A percentile compares a stretch with the other conserved stretches of the same genome.
Evolutionary conservation across 1,139 yeast species (phyloP).

Genomic region (Yamadazyma trypodendri): DNA sequence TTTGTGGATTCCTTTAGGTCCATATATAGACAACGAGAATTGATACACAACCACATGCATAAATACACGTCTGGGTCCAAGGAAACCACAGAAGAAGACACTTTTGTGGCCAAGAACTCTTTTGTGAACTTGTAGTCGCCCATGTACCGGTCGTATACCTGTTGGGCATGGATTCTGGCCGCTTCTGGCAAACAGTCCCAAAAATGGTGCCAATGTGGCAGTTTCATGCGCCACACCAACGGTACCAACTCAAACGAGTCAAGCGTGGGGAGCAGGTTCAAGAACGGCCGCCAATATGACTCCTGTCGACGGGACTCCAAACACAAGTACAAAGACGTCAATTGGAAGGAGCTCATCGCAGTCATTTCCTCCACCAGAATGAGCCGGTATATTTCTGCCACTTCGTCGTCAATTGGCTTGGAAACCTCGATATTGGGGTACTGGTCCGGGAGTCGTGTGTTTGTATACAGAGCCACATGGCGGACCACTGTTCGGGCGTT

Average conservation of each 20-base stretch:
- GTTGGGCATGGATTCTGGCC: constrained; percentile 30
- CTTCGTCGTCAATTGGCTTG: constrained; percentile 17
- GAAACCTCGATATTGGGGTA: constrained; percentile 22
- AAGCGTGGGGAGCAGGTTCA: constrained; percentile 53
- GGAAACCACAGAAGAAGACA: neutral
- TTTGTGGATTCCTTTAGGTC: constrained; percentile 52
- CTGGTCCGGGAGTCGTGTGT: constrained; percentile 19
- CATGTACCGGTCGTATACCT: constrained; percentile 37
- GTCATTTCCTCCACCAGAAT: constrained; percentile 29
- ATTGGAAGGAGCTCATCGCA: constrained; percentile 44
- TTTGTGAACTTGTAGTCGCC: constrained; percentile 35
- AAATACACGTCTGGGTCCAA: constrained; percentile 6
- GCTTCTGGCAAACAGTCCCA: constrained; percentile 41
- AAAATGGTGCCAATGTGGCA: constrained; percentile 21
- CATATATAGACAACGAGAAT: constrained; percentile 88
- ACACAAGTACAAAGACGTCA: constrained; percentile 47
- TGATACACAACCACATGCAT: constrained; percentile 84
- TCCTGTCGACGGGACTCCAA: constrained; percentile 40
- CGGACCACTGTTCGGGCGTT: constrained; percentile 57
- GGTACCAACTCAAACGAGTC: constrained; percentile 52
- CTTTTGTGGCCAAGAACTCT: constrained; percentile 19
- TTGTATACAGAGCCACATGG: constrained; percentile 28
- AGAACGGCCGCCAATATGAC: constrained; percentile 67
- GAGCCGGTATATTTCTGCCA: constrained; percentile 31
- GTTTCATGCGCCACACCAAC: constrained; percentile 47